phyloP scores from a whole-genome alignment of 495 filamentous ascomycete genomes.

The Penicillium diatomitis region DNA sequence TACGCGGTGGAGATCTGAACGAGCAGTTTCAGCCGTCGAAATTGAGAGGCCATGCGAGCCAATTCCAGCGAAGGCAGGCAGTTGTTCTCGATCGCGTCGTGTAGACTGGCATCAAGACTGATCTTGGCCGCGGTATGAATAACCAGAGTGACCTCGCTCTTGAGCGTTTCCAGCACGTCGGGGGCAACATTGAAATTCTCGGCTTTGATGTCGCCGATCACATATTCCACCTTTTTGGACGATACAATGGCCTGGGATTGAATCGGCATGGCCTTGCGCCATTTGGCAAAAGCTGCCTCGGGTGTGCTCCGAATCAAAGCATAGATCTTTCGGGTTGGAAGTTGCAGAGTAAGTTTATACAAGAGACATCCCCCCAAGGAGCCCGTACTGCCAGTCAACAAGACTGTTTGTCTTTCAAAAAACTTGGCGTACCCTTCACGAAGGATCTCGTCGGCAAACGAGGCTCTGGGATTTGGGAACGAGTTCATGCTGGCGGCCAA shows the following conservation, averaged over 20 bases:
- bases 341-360: constrained; percentile 29
- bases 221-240: constrained; percentile 22
- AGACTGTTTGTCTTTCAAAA: constrained; percentile 24
- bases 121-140: constrained; percentile 33
- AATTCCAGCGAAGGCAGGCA: constrained; percentile 29
- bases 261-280: constrained; percentile 23
- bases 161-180: constrained; percentile 10
- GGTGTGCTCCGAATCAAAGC: constrained; percentile 20
- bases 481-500: constrained; percentile 6
- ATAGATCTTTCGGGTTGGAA: constrained; percentile 27
- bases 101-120: constrained; percentile 19
- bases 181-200: constrained; percentile 21
- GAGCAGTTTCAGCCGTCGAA: constrained; percentile 25
- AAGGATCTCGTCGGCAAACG: constrained; percentile 14
- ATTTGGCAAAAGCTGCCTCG: constrained; percentile 22
- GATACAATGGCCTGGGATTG: constrained; percentile 21
- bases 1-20: constrained; percentile 31
- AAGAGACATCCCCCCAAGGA: constrained; percentile 29
- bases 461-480: constrained; percentile 1
- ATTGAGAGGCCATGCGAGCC: constrained; percentile 20
- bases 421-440: constrained; percentile 20
- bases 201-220: constrained; percentile 24
- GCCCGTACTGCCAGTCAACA: constrained; percentile 31
- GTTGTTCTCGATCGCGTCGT: constrained; percentile 29
- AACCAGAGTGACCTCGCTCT: constrained; percentile 24